phyloP scores from a whole-genome alignment of 306 rosid genomes.

The Dalbergia oliveri region DNA sequence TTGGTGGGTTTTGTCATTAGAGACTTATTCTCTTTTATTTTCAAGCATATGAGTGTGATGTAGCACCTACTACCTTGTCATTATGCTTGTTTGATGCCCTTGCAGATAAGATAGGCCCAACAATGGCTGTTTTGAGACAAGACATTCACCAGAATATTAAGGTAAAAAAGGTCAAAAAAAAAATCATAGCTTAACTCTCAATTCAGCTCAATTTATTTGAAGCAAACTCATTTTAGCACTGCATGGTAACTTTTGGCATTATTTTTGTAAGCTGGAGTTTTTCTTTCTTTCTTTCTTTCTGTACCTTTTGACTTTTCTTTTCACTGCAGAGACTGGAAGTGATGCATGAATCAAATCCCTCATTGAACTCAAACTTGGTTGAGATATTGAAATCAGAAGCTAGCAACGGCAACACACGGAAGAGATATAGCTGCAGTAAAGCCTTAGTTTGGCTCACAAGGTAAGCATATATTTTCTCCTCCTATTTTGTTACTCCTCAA shows the following conservation, averaged over 20 bases:
- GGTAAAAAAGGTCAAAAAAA: conserved; percentile 52
- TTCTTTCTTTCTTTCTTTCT: not conserved
- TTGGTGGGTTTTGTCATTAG: conserved; percentile 57
- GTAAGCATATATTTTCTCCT: conserved; percentile 49
- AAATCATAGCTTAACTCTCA: not conserved
- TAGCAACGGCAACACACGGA: conserved; percentile 63
- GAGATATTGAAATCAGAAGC: conserved; percentile 81
- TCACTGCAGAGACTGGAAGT: conserved; percentile 76
- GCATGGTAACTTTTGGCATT: not conserved
- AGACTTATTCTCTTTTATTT: conserved; percentile 32
- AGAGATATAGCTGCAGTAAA: conserved; percentile 68
- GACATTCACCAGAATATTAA: conserved; percentile 83
- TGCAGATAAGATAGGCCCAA: conserved; percentile 97
- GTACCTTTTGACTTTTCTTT: not conserved
- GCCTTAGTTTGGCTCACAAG: conserved; percentile 91
- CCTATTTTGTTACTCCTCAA: conserved; percentile 15
- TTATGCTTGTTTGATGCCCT: conserved; percentile 26
- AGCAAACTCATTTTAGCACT: not conserved
- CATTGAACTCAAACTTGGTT: conserved; percentile 69
- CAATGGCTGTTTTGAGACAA: conserved; percentile 90
- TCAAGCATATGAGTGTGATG: conserved; percentile 38
- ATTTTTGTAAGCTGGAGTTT: not conserved
- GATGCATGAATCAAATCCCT: conserved; percentile 65
- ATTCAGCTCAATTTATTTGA: not conserved
- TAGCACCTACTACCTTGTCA: conserved; percentile 33